Evolutionary conservation across 305 asterid genomes (phyloP), one percentile per base, ranked within the genome.

Genomic region (Lippia alba): DNA sequence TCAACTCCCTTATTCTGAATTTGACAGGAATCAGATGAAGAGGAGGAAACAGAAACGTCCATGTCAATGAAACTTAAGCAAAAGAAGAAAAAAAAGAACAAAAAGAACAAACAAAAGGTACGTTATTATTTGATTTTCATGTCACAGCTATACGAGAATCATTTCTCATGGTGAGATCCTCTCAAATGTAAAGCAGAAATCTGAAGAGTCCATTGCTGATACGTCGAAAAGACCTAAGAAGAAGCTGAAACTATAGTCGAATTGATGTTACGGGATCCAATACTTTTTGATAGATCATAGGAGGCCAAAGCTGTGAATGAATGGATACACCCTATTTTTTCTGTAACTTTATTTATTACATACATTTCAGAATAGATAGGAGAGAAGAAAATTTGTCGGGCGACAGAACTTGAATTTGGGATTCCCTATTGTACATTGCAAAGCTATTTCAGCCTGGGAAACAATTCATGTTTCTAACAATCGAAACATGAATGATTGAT

Each of bases 71-170:
- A 86, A 72, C 61, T 46, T 11, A 90, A 79, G 72, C 83, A 83
- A 66, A 91, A 81, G 71, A 80, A 82, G 75, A 89, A 83, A 63
- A 85, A 81, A 79, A 74, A 81, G 69, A 84, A 67, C 50, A 61
- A 72, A 69, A 79, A 72, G 67, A 83, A 83, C 41, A 79, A 86
- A 74, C 79, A 72, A 57, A 80, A 78, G 83, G 91, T 85, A 76
- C 9, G 62, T 30, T 51, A 19, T 56, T 58, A 40, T 34, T 54
- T 68, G 24, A 17, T 62, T 56, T 17, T 61, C 53, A 11, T 62
- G 64, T 34, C 51, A 50, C 71, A 9, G 32, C 45, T 53, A 56
- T 61, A 45, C 62, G 53, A 51, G 39, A 30, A 15, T 56, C 57
- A 3, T 61, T 58, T 46, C 72, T 16, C 57, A 58, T 6, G 19